Evolutionary conservation across 768 basidiomycete genomes (phyloP), one percentile per base, ranked within the genome.

Genomic region (Fomitopsis pulvina): DNA sequence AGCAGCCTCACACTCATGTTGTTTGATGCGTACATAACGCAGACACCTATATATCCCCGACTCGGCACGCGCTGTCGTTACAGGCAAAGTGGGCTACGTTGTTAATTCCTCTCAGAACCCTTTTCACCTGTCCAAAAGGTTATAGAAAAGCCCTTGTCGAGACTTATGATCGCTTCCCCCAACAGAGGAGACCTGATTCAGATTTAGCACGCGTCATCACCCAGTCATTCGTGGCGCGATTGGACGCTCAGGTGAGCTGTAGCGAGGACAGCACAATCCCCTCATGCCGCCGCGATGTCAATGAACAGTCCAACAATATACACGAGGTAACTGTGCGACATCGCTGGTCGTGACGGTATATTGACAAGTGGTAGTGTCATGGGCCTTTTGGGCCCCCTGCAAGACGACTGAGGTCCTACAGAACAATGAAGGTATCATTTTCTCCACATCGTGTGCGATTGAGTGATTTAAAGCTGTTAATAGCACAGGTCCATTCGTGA

Each of bases 31-130:
- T n/a, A n/a, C n/a, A n/a, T n/a, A 40, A 10, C 28, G 30, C 10
- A 51, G 50, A 47, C 20, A 48, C 48, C 45, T 28, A 41, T 20
- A 26, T 26, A 40, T 39, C 40, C 18, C 20, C 45, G 25, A 26
- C n/a, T 25, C 37, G 7, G 25, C 14, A 16, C 25, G 26, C 21
- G 16, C 47, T 40, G 37, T 40, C 47, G 34, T 20, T 48, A 48
- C 37, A 40, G 45, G 32, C 4, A 14, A 7, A 22, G 45, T 46
- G 25, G 11, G 45, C 14, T 37, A 5, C 7, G 14, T 18, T 4
- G 5, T 37, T 5, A 16, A 37, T 14, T 37, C 34, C 7, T 14
- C 14, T 7, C 5, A 37, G 14, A 5, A 37, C 18, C 6, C 14
- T 16, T 7, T 18, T 37, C 5, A 37, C 14, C 14, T 14, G 4